Evolutionary conservation across 2,329 filamentous ascomycete species (phyloP).

Genomic region (Ilyonectria mors-panacis): DNA sequence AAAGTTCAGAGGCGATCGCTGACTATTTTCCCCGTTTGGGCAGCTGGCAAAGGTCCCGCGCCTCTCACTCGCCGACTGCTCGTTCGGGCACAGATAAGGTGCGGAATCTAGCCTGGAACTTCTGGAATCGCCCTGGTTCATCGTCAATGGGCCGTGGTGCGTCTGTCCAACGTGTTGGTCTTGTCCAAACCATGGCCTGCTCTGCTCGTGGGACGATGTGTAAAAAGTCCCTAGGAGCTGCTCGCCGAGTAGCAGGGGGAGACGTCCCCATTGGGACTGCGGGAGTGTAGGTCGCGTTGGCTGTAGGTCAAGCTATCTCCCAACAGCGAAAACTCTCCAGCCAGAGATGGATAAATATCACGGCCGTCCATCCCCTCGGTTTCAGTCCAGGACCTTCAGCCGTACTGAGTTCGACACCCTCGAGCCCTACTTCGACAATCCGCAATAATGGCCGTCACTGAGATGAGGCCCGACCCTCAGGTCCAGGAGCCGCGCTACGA

Average conservation of each 20-base stretch:
- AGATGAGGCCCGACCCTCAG: conserved; percentile 1
- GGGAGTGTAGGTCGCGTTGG: neutral
- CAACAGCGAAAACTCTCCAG: neutral
- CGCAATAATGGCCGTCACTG: conserved; percentile 6
- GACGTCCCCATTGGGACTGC: neutral
- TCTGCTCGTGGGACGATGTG: conserved; percentile 14
- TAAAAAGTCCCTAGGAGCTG: conserved; percentile 16
- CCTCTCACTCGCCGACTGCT: neutral
- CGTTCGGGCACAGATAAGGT: conserved; percentile 16
- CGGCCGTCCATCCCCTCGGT: neutral
- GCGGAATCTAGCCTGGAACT: conserved; percentile 20
- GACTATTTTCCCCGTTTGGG: conserved; percentile 16
- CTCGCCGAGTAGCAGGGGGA: neutral
- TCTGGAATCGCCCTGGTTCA: neutral
- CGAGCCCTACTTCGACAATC: neutral
- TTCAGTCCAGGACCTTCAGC: neutral
- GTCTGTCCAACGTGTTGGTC: neutral
- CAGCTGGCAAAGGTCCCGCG: conserved; percentile 12
- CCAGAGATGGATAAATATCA: conserved; percentile 21
- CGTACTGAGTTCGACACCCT: neutral
- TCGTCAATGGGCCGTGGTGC: neutral
- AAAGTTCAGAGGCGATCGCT: conserved; percentile 20
- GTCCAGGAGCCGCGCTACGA: conserved; percentile 13
- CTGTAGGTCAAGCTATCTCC: neutral
- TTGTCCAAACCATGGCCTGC: neutral